phyloP scores from a whole-genome alignment of 495 filamentous ascomycete species.

The Margaritispora aquatica region DNA sequence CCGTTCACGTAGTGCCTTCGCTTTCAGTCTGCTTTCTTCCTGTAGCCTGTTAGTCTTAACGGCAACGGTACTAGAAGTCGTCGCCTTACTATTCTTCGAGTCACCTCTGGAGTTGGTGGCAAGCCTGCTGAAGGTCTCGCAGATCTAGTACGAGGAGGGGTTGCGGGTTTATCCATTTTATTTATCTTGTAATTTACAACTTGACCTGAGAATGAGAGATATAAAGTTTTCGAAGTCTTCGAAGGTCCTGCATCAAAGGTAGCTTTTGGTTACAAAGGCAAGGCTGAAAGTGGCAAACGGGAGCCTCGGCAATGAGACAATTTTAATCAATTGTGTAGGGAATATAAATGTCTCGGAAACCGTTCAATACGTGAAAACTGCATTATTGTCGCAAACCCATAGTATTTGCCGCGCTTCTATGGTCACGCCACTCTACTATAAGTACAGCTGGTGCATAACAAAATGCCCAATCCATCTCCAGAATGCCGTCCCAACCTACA shows the following conservation, averaged over 20 bases:
- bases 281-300: neutral
- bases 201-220: neutral
- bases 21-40: conserved; percentile 88
- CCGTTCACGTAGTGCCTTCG: conserved; percentile 78
- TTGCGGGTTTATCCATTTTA: conserved; percentile 48
- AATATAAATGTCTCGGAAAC: no score
- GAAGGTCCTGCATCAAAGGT: neutral
- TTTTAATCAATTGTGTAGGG: neutral
- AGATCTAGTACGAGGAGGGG: conserved; percentile 47
- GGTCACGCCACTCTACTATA: conserved; percentile 11
- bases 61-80: neutral
- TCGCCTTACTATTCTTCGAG: conserved; percentile 62
- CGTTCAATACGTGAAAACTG: neutral
- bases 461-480: neutral
- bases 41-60: conserved; percentile 27
- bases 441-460: conserved; percentile 7
- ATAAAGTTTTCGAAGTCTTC: neutral
- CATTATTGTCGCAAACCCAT: neutral
- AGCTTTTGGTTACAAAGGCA: neutral
- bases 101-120: conserved; percentile 60
- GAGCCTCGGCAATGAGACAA: neutral
- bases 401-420: conserved; percentile 2
- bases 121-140: conserved; percentile 19
- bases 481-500: conserved; percentile 3
- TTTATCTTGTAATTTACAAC: neutral